Evolutionary conservation across 345 rosid species (phyloP).

Genomic region (Moricandia arvensis): DNA sequence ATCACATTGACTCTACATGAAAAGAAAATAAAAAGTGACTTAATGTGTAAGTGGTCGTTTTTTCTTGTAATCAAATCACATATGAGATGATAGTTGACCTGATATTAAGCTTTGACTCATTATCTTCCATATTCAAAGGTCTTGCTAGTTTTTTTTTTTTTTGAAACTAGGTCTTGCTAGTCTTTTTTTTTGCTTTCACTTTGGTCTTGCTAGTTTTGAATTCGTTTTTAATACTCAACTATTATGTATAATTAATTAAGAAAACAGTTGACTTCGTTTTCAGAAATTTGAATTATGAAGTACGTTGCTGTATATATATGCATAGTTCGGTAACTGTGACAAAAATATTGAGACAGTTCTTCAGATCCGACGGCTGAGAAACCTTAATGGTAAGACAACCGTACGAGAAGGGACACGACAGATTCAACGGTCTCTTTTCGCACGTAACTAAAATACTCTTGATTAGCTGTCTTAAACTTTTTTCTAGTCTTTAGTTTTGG

Average conservation of each 20-base stretch:
- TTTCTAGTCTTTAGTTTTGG: neutral
- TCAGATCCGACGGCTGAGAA: neutral
- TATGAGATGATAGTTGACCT: constrained; percentile 6
- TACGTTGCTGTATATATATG: neutral
- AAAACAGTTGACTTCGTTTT: constrained; percentile 8
- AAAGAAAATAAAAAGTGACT: too few species aligned
- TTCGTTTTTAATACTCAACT: neutral
- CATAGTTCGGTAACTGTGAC: neutral
- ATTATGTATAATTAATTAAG: neutral
- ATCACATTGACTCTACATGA: too few species aligned
- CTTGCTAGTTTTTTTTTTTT: neutral
- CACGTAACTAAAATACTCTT: too few species aligned
- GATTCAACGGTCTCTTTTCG: constrained; percentile 21
- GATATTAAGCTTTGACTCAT: constrained; percentile 7
- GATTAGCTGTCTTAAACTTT: neutral
- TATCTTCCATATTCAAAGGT: constrained; percentile 6
- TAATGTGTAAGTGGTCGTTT: too few species aligned
- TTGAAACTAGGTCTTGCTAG: too few species aligned
- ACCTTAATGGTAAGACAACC: neutral
- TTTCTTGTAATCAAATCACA: neutral
- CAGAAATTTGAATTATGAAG: neutral
- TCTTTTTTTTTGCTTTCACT: too few species aligned
- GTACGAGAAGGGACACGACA: constrained; percentile 15
- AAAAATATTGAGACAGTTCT: constrained; percentile 7
- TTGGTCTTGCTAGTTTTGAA: neutral